Evolutionary conservation across 2,329 filamentous ascomycete genomes (phyloP).

Genomic region (Plenodomus lindquistii): DNA sequence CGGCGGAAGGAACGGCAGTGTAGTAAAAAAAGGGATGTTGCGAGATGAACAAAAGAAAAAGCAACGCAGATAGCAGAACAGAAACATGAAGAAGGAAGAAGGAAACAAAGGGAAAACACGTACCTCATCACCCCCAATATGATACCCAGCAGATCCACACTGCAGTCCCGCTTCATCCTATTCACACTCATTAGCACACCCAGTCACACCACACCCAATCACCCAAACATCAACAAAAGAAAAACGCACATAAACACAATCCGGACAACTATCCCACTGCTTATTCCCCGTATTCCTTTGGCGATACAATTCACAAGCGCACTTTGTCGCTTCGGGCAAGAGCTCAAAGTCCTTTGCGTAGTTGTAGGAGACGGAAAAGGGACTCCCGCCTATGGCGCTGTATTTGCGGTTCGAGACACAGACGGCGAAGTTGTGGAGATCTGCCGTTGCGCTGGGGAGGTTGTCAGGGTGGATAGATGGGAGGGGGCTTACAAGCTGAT

Average conservation of each 20-base stretch:
- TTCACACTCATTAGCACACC: background rate
- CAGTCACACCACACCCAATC: too few species aligned
- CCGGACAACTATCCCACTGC: background rate
- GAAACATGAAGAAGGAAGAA: background rate
- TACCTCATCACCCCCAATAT: constrained; percentile 10
- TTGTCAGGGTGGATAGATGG: background rate
- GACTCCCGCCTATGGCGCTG: background rate
- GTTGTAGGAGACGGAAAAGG: constrained; percentile 2
- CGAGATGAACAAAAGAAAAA: too few species aligned
- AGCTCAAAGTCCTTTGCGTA: constrained; percentile 3
- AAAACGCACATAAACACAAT: background rate
- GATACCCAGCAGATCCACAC: constrained; percentile 1
- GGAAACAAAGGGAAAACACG: background rate
- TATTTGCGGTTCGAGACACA: background rate
- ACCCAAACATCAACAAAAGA: too few species aligned
- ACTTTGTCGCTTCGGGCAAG: background rate
- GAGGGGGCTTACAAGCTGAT: background rate
- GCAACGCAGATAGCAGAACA: background rate
- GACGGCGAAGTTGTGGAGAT: constrained; percentile 2
- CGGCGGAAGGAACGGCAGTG: too few species aligned
- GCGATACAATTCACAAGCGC: background rate
- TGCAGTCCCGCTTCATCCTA: background rate
- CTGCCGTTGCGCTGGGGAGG: background rate
- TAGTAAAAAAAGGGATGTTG: too few species aligned
- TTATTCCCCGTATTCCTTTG: background rate